phyloP scores from a whole-genome alignment of 169 alveolate species.

The Plasmodium inui region DNA sequence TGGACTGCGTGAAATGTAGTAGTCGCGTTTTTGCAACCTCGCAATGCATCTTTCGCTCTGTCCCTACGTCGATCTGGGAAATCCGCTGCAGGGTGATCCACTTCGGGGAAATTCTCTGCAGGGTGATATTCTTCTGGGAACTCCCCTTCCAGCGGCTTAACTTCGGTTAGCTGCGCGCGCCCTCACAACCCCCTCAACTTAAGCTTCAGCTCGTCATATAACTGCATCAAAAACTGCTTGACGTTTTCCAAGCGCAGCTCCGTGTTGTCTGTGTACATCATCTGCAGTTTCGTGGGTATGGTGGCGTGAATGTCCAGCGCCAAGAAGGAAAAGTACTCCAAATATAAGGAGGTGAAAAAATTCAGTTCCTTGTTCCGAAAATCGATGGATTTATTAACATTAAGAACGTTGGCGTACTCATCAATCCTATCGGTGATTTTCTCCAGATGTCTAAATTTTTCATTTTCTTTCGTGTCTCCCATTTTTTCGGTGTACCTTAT shows the following conservation, averaged over 20 bases:
- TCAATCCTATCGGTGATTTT: slow-evolving; percentile 59
- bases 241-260: slow-evolving; percentile 51
- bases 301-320: slow-evolving; percentile 50
- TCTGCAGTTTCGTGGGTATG: slow-evolving; percentile 56
- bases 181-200: slow-evolving; percentile 28
- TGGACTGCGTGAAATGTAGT: not conserved
- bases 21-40: not conserved
- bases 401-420: slow-evolving; percentile 51
- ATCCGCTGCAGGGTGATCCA: not conserved
- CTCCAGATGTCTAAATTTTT: slow-evolving; percentile 57
- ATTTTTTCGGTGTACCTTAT: slow-evolving; percentile 51
- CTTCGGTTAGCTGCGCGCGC: not conserved
- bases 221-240: slow-evolving; percentile 31
- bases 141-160: not conserved
- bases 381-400: slow-evolving; percentile 40
- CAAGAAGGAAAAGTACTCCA: slow-evolving; percentile 56
- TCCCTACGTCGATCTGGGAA: not conserved
- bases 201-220: slow-evolving; percentile 38
- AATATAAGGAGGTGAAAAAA: slow-evolving; percentile 50
- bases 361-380: slow-evolving; percentile 16
- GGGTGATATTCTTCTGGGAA: not conserved
- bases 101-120: not conserved
- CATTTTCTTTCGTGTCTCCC: slow-evolving; percentile 42
- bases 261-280: slow-evolving; percentile 66
- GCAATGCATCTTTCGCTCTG: not conserved